Evolutionary conservation across 208 protist species (phyloP), one percentile per base, ranked within the genome.

Genomic region (Trypanosoma conorhini): DNA sequence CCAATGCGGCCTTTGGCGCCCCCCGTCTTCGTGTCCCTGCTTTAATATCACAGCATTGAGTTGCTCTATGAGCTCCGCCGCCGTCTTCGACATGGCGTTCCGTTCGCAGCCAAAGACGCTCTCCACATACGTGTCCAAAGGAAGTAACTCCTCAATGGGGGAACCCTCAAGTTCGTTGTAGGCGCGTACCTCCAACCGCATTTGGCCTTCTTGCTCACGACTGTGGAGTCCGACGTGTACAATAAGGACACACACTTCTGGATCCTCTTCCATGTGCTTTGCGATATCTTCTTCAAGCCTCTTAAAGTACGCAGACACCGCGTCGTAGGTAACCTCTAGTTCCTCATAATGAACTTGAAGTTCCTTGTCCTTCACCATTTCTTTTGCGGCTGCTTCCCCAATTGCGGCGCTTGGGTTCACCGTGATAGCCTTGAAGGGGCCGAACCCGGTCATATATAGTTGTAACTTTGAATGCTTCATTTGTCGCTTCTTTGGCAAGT

Each of bases 391-490:
- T 5, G 51, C 15, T 44, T 79, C 56, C 15, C 66, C 82, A 52
- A 92, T 72, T 13, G 66, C 21, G 21, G 76, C 56, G 64, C 89
- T 94, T 13, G 83, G 86, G 59, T 94, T 92, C 21, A 79, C 77
- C 46, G 74, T 85, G 24, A 94, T 71, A 21, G 17, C 65, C 17
- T 26, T 72, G 62, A 94, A 92, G 19, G 86, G 79, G 3, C 86
- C 86, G 68, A 88, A 94, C n/a, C 84, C 84, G 0, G 86, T 94
- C 50, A 94, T 74, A 55, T 84, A 88, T 17, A 88, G 73, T 3
- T 75, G 57, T 28, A 81, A 56, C 0, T 68, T 57, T 35, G 38
- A 50, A 21, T 55, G 5, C 31, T 51, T 55, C 70, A 76, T 76
- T 33, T 21, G n/a, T 55, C 48, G 48, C 51, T 4, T 70, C 52